Evolutionary conservation across 2,329 filamentous ascomycete genomes (phyloP).

Genomic region (Leptosphaerulina australis): DNA sequence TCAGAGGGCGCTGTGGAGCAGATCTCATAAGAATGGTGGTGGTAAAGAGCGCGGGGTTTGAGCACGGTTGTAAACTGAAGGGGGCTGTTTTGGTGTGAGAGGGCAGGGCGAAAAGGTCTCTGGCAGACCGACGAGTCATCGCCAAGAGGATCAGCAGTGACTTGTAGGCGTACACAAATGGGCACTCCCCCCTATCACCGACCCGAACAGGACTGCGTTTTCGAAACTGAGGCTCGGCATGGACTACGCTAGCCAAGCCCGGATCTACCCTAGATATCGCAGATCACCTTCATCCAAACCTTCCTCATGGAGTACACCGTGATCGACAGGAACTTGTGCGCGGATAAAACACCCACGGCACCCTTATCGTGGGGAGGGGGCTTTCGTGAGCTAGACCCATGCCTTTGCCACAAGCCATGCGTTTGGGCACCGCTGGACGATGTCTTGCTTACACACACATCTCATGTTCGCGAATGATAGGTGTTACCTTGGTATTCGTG

Average conservation of each 20-base stretch:
- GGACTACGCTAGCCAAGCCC: slow-evolving; percentile 9
- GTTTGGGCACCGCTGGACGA: neutral
- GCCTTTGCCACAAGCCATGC: neutral
- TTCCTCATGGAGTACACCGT: slow-evolving; percentile 1
- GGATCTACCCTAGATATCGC: slow-evolving; percentile 6
- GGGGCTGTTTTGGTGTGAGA: slow-evolving; percentile 2
- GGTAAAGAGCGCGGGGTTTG: neutral
- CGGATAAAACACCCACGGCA: slow-evolving; percentile 5
- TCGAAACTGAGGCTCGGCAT: neutral
- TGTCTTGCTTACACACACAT: neutral
- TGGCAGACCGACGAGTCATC: neutral
- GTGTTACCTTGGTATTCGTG: too few relatives aligned
- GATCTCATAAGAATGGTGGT: neutral
- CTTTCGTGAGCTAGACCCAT: neutral
- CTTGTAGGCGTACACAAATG: slow-evolving; percentile 1
- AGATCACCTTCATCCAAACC: slow-evolving; percentile 3
- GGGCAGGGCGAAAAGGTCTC: slow-evolving; percentile 4
- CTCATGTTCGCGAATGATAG: too few relatives aligned
- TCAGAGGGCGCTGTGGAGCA: neutral
- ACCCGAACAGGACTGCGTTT: slow-evolving; percentile 2
- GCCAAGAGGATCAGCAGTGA: slow-evolving; percentile 18
- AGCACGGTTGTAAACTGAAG: slow-evolving; percentile 4
- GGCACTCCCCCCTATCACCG: slow-evolving; percentile 2
- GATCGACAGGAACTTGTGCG: slow-evolving; percentile 13
- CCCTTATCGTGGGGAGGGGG: slow-evolving; percentile 3